Evolutionary conservation across 2,329 filamentous ascomycete genomes (phyloP), one percentile per base, ranked within the genome.

Genomic region (Hypoxylon sp.): DNA sequence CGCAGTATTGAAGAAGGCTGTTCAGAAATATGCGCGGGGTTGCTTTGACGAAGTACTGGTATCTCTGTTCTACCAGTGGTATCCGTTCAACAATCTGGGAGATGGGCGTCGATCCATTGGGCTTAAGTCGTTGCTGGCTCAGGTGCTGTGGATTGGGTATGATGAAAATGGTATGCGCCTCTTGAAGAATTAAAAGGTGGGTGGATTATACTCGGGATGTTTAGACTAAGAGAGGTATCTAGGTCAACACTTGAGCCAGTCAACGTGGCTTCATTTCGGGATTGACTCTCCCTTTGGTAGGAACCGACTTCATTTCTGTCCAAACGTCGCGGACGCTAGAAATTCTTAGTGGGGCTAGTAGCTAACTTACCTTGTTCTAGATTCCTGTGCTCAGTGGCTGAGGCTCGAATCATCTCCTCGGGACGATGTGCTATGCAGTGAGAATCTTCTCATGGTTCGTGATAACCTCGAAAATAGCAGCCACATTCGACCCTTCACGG

Each of bases 261-360:
- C 52, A 6, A 48, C 55, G 17, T 55, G n/a, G 49, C 19, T 65
- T 21, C 32, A 56, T 19, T 66, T 66, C 49, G 45, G 50, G n/a
- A 32, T 66, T 25, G 52, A 62, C 36, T 48, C 63, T 25, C 58
- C 56, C 5, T 25, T 48, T 28, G 48, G 63, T 66, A 62, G 23
- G 10, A 32, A 10, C 6, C 4, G 2, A 17, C 6, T 30, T 23
- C 23, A 28, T 25, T 11, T 48, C 10, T 10, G 7, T 19, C 38
- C 5, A 41, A 41, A 41, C 38, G 7, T 2, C 7, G n/a, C 2
- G 14, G 13, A 14, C 3, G 17, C 41, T 13, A 25, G 11, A 13
- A 1, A 11, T 41, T 13, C 23, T 5, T 38, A 23, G 10, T 34
- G 32, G 32, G 9, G 9, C 14, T 32, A 11, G 45, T 36, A 28